Percentiles rank a stretch among this genome's conserved stretches.
Evolutionary conservation across 805 yeast genomes (phyloP).

Genomic region (Teunomyces gatunensis): DNA sequence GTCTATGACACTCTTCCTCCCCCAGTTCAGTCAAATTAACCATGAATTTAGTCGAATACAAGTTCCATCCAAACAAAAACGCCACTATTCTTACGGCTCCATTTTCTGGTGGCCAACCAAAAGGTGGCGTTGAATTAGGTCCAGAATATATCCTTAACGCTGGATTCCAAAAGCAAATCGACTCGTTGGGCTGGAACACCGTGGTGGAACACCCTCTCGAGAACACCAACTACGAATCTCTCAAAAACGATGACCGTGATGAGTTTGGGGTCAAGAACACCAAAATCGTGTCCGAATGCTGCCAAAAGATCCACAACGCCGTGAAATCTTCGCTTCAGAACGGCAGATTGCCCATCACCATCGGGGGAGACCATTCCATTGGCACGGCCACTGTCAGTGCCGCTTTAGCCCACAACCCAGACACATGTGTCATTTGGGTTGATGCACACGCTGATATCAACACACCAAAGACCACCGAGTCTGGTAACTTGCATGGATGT

Average conservation of each 20-base stretch:
- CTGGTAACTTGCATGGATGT: constrained; percentile 95
- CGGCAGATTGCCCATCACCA: constrained; percentile 66
- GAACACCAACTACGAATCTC: constrained; percentile 42
- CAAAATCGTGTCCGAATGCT: constrained; percentile 70
- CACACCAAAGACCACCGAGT: constrained; percentile 75
- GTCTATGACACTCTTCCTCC: too few species aligned
- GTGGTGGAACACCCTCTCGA: constrained; percentile 52
- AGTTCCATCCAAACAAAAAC: constrained; percentile 51
- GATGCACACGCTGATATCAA: constrained; percentile 98
- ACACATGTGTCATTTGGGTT: constrained; percentile 90
- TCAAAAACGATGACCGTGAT: constrained; percentile 44
- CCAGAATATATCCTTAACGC: constrained; percentile 76
- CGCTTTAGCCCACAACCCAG: constrained; percentile 72
- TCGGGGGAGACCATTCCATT: constrained; percentile 97
- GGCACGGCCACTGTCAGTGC: constrained; percentile 93
- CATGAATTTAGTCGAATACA: constrained; percentile 39
- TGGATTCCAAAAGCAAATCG: constrained; percentile 65
- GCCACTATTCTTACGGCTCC: constrained; percentile 84
- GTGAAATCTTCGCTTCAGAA: constrained; percentile 50
- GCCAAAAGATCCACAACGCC: constrained; percentile 59
- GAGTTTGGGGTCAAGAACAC: constrained; percentile 67
- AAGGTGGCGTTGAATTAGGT: constrained; percentile 90
- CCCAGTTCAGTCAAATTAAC: constrained; percentile 2
- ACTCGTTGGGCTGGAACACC: constrained; percentile 71
- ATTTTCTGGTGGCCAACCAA: constrained; percentile 94